phyloP scores from a whole-genome alignment of 139 green algal species.

The Helicosporidium sp. region DNA sequence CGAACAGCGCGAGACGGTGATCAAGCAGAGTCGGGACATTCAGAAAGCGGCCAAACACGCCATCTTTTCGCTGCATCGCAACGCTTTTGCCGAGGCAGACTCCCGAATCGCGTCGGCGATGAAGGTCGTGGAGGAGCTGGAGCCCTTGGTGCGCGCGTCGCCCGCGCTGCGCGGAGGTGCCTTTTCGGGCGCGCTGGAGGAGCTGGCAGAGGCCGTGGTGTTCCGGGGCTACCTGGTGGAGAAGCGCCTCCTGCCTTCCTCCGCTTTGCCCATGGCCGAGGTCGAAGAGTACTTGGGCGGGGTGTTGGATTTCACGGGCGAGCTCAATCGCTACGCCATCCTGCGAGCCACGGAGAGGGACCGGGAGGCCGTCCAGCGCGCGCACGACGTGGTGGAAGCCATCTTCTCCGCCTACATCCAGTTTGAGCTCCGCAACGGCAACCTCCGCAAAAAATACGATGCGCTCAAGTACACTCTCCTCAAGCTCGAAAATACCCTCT shows the following conservation, averaged over 20 bases:
- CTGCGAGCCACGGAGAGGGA: constrained; percentile 37
- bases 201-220: constrained; percentile 28
- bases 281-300: constrained; percentile 56
- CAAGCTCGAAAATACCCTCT: constrained; percentile 51
- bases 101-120: constrained; percentile 25
- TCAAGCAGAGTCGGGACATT: constrained; percentile 49
- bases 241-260: constrained; percentile 21
- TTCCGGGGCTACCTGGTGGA: constrained; percentile 48
- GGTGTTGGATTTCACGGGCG: constrained; percentile 62
- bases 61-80: constrained; percentile 52
- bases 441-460: constrained; percentile 58
- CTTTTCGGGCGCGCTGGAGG: constrained; percentile 40
- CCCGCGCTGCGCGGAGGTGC: constrained; percentile 35
- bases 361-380: constrained; percentile 28
- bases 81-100: constrained; percentile 20
- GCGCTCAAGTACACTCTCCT: constrained; percentile 57
- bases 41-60: constrained; percentile 60
- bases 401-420: constrained; percentile 39
- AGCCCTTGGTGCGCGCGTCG: constrained; percentile 28
- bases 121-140: constrained; percentile 29
- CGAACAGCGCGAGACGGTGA: constrained; percentile 41
- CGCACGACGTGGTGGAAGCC: constrained; percentile 38
- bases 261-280: constrained; percentile 37
- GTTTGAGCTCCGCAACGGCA: constrained; percentile 55
- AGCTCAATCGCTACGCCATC: constrained; percentile 53